Evolutionary conservation across 164 flowering plant genomes (phyloP).

Genomic region (Macadamia integrifolia): DNA sequence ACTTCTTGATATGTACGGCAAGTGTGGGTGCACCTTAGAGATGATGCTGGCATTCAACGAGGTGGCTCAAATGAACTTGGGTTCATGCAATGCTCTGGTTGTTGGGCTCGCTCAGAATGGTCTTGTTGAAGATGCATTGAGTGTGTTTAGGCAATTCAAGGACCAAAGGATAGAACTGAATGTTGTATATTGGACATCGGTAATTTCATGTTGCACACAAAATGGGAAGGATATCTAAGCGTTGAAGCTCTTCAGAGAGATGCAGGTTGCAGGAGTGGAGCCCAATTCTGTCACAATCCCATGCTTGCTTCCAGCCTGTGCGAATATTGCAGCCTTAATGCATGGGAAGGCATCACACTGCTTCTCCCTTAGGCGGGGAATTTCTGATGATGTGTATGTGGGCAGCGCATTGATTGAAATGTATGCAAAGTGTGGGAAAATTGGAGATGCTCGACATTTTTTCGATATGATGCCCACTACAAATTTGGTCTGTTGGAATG

Average conservation of each 20-base stretch:
- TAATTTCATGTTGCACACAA: conserved; percentile 71
- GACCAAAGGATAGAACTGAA: conserved; percentile 54
- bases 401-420: conserved; percentile 74
- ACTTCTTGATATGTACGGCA: conserved; percentile 82
- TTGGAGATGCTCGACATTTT: conserved; percentile 53
- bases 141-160: too few relatives aligned
- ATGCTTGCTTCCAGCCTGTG: conserved; percentile 76
- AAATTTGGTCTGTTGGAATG: conserved; percentile 85
- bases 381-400: conserved; percentile 66
- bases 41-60: too few relatives aligned
- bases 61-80: too few relatives aligned
- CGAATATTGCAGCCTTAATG: conserved; percentile 60
- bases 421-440: conserved; percentile 84
- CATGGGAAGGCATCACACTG: conserved; percentile 83
- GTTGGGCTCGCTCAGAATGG: too few relatives aligned
- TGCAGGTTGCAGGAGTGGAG: conserved; percentile 54
- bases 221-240: conserved; percentile 49
- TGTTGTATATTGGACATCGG: conserved; percentile 86
- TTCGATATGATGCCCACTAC: conserved; percentile 49
- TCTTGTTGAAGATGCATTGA: too few relatives aligned
- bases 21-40: too few relatives aligned
- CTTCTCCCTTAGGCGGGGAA: too few relatives aligned
- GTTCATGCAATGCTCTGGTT: conserved; percentile 47
- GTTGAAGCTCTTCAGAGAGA: conserved; percentile 32
- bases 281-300: conserved; percentile 82